phyloP scores from a whole-genome alignment of 2,329 filamentous ascomycete species.

The Fusarium mangiferae region DNA sequence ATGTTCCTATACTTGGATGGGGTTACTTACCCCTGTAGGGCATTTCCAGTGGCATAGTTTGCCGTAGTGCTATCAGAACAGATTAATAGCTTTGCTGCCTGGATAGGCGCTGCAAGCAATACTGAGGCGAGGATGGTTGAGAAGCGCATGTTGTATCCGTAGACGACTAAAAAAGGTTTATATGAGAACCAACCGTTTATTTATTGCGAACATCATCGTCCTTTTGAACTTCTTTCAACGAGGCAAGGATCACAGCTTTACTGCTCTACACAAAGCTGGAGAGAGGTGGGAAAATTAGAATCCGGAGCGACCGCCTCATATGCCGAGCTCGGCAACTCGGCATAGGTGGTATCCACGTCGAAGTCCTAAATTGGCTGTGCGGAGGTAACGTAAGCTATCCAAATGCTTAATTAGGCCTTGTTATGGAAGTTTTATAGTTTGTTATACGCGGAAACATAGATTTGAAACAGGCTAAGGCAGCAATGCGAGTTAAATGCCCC shows the following conservation, averaged over 20 bases:
- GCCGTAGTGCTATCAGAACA: not conserved
- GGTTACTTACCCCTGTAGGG: not conserved
- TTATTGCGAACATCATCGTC: accelerated
- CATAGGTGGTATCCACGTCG: not conserved
- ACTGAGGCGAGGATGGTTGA: not conserved
- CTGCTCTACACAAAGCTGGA: accelerated
- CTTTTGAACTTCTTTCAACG: accelerated
- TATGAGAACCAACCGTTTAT: accelerated
- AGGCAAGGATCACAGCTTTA: accelerated
- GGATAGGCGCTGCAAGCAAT: not conserved
- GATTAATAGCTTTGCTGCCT: not conserved
- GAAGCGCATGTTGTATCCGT: not conserved
- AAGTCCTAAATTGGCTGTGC: not conserved
- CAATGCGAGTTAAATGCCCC: not conserved
- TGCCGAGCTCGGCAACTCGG: not conserved
- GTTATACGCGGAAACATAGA: too few species aligned
- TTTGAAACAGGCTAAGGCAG: not conserved
- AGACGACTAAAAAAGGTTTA: accelerated
- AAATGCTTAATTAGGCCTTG: not conserved
- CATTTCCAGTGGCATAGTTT: not conserved
- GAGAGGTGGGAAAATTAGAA: not conserved
- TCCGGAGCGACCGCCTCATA: not conserved
- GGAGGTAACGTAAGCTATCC: not conserved
- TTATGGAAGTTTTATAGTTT: accelerated
- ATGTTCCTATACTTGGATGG: accelerated